These are phyloP conservation scores for Cutaneotrichosporon sp. DNA, from an alignment of 1,284 basidiomycete genomes.

Conservation along the genomic window DNA sequence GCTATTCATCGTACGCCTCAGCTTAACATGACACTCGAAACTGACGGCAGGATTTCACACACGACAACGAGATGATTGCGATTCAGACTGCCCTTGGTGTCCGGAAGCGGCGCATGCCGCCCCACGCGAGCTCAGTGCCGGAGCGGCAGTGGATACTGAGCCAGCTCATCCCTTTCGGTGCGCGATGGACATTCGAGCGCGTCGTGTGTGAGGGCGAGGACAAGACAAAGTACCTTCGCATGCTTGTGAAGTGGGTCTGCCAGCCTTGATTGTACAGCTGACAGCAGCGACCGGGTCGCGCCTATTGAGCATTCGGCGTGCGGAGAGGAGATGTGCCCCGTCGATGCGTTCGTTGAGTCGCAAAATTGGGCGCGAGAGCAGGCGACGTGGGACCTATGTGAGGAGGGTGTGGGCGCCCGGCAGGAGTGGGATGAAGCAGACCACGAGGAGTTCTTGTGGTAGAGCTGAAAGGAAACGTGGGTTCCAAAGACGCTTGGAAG, in stretches of 20 bases:
- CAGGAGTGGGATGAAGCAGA: too few relatives aligned
- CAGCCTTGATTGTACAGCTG: background rate
- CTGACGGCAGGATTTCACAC: slow-evolving; percentile 61
- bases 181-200: slow-evolving; percentile 37
- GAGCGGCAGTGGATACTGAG: background rate
- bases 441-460: too few relatives aligned
- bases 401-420: too few relatives aligned
- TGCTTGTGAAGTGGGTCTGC: slow-evolving; percentile 36
- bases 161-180: slow-evolving; percentile 39
- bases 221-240: slow-evolving; percentile 32
- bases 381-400: slow-evolving; percentile 50
- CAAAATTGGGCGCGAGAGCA: slow-evolving; percentile 62
- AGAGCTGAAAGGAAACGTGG: too few relatives aligned
- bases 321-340: slow-evolving; percentile 61
- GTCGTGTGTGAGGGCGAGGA: slow-evolving; percentile 33
- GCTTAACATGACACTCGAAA: too few relatives aligned
- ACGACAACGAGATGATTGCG: slow-evolving; percentile 74
- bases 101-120: slow-evolving; percentile 46
- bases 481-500: too few relatives aligned
- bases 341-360: slow-evolving; percentile 64
- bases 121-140: background rate
- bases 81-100: slow-evolving; percentile 70
- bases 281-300: slow-evolving; percentile 27
- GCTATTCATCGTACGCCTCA: slow-evolving; percentile 38
- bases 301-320: slow-evolving; percentile 49